Evolutionary conservation across 1,284 basidiomycete genomes (phyloP).

Genomic region (Papiliotrema flavescens): DNA sequence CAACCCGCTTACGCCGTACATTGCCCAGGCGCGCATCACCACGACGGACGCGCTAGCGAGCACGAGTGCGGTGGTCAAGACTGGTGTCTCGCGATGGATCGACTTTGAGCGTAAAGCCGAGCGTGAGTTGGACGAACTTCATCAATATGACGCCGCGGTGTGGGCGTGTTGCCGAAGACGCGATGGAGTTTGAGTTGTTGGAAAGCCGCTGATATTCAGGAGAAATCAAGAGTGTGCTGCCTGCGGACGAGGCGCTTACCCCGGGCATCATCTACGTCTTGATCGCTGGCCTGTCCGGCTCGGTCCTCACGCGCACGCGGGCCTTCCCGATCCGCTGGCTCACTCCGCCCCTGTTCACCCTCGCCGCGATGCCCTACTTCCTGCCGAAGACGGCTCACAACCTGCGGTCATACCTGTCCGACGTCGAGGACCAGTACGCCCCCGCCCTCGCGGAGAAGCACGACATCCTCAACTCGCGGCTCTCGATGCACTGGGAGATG

Average conservation of each 20-base stretch:
- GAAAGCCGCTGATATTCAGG: conserved; percentile 50
- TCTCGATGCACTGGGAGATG: conserved; percentile 58
- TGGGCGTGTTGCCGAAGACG: too few species aligned
- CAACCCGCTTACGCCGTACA: conserved; percentile 66
- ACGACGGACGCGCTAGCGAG: conserved; percentile 57
- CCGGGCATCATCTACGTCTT: conserved; percentile 84
- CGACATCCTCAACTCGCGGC: conserved; percentile 62
- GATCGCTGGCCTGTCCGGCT: conserved; percentile 78
- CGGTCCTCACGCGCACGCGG: conserved; percentile 77
- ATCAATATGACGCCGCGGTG: too few species aligned
- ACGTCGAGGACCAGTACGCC: conserved; percentile 66
- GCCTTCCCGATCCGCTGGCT: conserved; percentile 61
- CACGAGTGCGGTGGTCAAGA: conserved; percentile 63
- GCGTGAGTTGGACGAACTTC: conserved; percentile 62
- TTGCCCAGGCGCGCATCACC: conserved; percentile 62
- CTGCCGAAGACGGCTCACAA: conserved; percentile 72
- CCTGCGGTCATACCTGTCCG: conserved; percentile 61
- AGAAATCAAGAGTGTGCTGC: conserved; percentile 74
- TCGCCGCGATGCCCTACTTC: conserved; percentile 68
- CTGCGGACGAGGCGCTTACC: conserved; percentile 73
- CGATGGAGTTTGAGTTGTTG: neutral
- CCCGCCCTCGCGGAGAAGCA: conserved; percentile 67
- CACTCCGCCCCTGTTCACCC: conserved; percentile 66
- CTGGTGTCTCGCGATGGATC: conserved; percentile 72
- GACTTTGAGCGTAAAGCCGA: conserved; percentile 74